These are phyloP conservation scores for Ophiostoma himal-ulmi DNA, from an alignment of 2,329 filamentous ascomycete genomes.

Conservation along the genomic window DNA sequence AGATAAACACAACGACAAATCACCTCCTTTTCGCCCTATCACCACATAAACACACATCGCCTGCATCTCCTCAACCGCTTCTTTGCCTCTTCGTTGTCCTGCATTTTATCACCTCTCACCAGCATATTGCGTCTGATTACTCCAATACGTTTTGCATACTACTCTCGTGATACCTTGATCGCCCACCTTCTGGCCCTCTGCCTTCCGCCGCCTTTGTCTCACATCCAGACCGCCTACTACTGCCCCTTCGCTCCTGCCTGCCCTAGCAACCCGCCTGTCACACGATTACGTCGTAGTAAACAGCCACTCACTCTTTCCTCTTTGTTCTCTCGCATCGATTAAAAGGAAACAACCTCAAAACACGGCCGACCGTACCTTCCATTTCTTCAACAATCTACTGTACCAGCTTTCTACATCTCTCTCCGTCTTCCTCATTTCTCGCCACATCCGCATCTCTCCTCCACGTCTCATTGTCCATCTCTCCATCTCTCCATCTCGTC, in stretches of 20 bases:
- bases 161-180: conserved; percentile 10
- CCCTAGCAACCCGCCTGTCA: conserved; percentile 18
- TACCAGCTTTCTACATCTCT: neutral
- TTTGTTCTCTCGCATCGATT: neutral
- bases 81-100: neutral
- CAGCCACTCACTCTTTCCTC: conserved; percentile 12
- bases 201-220: conserved; percentile 17
- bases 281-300: conserved; percentile 18
- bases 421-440: neutral
- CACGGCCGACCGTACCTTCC: neutral
- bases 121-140: neutral
- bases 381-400: neutral
- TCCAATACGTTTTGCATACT: neutral
- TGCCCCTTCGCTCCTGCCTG: conserved; percentile 13
- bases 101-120: neutral
- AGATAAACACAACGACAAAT: conserved; percentile 2
- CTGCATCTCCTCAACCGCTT: conserved; percentile 2
- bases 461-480: neutral
- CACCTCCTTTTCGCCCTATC: neutral
- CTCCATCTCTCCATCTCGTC: neutral
- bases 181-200: conserved; percentile 8
- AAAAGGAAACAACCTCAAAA: conserved; percentile 6
- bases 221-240: conserved; percentile 12
- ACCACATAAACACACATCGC: conserved; percentile 8
- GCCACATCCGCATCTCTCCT: neutral